phyloP scores from a whole-genome alignment of 441 rosid genomes.

The Erysimum pusillum region DNA sequence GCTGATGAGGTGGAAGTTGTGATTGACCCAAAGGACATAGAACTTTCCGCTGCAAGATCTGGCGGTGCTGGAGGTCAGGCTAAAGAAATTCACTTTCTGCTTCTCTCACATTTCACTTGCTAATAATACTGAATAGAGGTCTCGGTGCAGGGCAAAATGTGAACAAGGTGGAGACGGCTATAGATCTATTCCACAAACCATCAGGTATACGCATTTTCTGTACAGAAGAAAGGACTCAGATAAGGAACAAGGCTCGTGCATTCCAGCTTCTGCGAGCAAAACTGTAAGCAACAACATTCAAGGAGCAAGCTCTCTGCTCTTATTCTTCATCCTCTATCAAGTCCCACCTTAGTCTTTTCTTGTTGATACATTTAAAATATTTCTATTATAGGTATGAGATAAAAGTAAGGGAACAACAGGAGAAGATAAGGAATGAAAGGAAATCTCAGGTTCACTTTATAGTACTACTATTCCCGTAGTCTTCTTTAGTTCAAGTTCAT shows the following conservation, averaged over 20 bases:
- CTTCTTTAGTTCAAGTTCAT: conserved; percentile 7
- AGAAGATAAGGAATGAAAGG: conserved; percentile 73
- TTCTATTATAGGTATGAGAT: conserved; percentile 79
- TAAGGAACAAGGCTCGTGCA: conserved; percentile 79
- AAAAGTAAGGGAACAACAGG: conserved; percentile 92
- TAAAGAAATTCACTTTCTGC: not conserved
- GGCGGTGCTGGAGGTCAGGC: conserved; percentile 96
- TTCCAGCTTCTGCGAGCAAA: conserved; percentile 93
- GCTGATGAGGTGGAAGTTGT: conserved; percentile 97
- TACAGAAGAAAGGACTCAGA: conserved; percentile 92
- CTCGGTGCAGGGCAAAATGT: conserved; percentile 88
- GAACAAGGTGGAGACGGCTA: conserved; percentile 97
- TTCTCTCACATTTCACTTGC: conserved; percentile 22
- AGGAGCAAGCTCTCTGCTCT: conserved; percentile 7
- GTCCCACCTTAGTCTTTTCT: not conserved
- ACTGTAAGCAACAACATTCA: conserved; percentile 57
- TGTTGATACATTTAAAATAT: conserved; percentile 39
- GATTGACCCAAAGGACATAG: conserved; percentile 94
- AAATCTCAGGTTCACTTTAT: conserved; percentile 66
- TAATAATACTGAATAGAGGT: conserved; percentile 27
- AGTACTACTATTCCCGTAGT: not conserved
- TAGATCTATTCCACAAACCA: conserved; percentile 92
- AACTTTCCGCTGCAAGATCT: conserved; percentile 92
- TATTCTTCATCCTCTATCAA: conserved; percentile 34
- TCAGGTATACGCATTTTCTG: conserved; percentile 95